These are phyloP conservation scores for Lachnellula arida DNA, from an alignment of 2,329 filamentous ascomycete genomes.

Conservation along the genomic window DNA sequence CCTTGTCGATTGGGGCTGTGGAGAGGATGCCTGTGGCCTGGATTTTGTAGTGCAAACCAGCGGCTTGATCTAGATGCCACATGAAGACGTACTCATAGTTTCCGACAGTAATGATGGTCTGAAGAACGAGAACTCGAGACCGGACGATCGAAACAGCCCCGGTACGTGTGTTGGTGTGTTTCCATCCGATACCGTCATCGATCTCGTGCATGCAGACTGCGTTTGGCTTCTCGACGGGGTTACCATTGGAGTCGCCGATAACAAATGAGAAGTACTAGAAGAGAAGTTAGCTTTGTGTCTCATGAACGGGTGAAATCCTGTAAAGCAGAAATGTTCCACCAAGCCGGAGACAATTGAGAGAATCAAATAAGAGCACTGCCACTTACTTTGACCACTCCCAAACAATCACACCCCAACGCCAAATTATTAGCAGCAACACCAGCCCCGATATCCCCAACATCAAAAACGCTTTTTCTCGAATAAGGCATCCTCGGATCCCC, in stretches of 20 bases:
- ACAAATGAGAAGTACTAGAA: constrained; percentile 51
- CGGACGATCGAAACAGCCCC: constrained; percentile 20
- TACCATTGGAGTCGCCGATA: constrained; percentile 46
- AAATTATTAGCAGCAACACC: constrained; percentile 64
- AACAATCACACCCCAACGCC: constrained; percentile 61
- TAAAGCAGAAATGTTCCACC: no score
- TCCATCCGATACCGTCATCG: constrained; percentile 65
- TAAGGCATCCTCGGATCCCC: constrained; percentile 58
- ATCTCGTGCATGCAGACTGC: constrained; percentile 66
- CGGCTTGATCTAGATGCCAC: constrained; percentile 59
- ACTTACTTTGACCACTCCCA: constrained; percentile 56
- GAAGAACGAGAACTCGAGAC: constrained; percentile 24
- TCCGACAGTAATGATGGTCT: constrained; percentile 46
- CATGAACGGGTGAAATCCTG: no score
- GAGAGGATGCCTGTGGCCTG: constrained; percentile 62
- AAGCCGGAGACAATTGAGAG: no score
- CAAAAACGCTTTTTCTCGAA: constrained; percentile 64
- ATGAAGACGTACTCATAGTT: constrained; percentile 68
- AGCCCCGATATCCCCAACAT: constrained; percentile 63
- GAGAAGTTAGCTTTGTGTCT: neutral
- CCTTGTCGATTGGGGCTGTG: constrained; percentile 48
- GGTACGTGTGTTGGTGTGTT: constrained; percentile 56
- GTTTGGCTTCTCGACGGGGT: constrained; percentile 50
- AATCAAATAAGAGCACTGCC: neutral
- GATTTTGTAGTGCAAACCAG: constrained; percentile 56